These are phyloP conservation scores for Hypericum androsaemum DNA, from an alignment of 345 rosid species.

Conservation along the genomic window DNA sequence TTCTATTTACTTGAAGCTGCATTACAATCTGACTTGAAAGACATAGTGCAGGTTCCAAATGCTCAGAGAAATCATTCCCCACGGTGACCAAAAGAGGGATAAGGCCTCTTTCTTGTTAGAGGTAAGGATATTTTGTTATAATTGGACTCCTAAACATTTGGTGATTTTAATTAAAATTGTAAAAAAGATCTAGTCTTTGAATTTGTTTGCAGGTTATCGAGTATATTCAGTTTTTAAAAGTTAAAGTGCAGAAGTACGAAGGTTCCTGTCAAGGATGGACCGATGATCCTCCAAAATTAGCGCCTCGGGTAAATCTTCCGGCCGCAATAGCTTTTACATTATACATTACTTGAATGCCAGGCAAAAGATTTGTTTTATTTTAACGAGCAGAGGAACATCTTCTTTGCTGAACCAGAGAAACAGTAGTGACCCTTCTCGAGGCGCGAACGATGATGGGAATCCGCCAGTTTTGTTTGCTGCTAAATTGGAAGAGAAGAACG, in stretches of 20 bases:
- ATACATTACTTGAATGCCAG: background rate
- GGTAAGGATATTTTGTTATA: constrained; percentile 30
- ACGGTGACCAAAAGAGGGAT: constrained; percentile 86
- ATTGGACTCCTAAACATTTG: background rate
- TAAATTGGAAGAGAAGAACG: constrained; percentile 48
- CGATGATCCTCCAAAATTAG: constrained; percentile 52
- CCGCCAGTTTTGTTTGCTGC: constrained; percentile 37
- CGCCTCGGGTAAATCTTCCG: constrained; percentile 51
- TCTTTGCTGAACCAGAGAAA: constrained; percentile 37
- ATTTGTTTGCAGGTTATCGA: constrained; percentile 62
- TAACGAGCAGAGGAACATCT: constrained; percentile 1
- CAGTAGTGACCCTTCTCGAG: constrained; percentile 37
- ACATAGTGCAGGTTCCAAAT: constrained; percentile 63
- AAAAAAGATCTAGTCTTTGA: constrained; percentile 6
- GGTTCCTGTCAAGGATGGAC: constrained; percentile 67
- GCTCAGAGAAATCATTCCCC: constrained; percentile 81
- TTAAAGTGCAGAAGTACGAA: constrained; percentile 62
- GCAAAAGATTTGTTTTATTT: background rate
- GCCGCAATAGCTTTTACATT: background rate
- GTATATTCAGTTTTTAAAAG: constrained; percentile 84
- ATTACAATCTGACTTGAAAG: background rate
- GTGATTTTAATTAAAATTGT: background rate
- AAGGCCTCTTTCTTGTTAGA: constrained; percentile 92
- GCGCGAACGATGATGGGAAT: constrained; percentile 17
- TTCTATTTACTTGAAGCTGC: too few species aligned